These are phyloP conservation scores for Triticum turgidum DNA, from an alignment of 176 grass and related monocot genomes.

Conservation along the genomic window DNA sequence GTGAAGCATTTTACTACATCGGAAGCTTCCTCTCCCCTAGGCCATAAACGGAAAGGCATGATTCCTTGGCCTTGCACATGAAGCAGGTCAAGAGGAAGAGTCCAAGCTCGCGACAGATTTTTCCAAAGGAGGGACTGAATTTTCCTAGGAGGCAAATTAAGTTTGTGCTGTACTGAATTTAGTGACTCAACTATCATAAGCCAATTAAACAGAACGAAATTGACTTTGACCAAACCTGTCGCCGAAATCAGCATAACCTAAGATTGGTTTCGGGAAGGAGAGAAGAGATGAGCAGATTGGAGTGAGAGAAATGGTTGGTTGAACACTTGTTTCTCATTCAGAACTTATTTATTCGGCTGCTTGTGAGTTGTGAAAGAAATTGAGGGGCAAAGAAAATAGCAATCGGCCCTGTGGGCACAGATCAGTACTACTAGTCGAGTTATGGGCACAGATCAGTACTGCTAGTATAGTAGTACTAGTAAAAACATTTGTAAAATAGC, in stretches of 20 bases:
- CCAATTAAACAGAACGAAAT: neutral
- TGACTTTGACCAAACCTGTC: too few species aligned
- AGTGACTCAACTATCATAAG: neutral
- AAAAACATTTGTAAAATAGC: neutral
- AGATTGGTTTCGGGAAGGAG: too few species aligned
- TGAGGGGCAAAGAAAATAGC: too few species aligned
- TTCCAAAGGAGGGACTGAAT: neutral
- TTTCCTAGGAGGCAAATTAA: constrained; percentile 10
- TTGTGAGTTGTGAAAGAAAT: too few species aligned
- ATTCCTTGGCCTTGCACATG: neutral
- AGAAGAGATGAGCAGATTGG: too few species aligned
- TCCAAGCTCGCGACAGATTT: neutral
- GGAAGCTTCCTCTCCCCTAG: neutral
- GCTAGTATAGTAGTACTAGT: too few species aligned
- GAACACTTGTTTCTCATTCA: too few species aligned
- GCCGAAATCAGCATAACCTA: neutral
- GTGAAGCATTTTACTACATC: neutral
- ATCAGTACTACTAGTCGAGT: too few species aligned
- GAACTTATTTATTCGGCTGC: too few species aligned
- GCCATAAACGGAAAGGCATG: neutral
- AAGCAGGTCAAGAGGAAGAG: constrained; percentile 15
- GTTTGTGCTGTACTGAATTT: neutral
- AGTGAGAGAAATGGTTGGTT: too few species aligned
- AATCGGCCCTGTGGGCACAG: too few species aligned
- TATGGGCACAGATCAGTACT: too few species aligned